A percentile compares a stretch with the other conserved stretches of the same genome.
phyloP scores from a whole-genome alignment of 2,329 filamentous ascomycete genomes.

The Ceratocystis smalleyi region DNA sequence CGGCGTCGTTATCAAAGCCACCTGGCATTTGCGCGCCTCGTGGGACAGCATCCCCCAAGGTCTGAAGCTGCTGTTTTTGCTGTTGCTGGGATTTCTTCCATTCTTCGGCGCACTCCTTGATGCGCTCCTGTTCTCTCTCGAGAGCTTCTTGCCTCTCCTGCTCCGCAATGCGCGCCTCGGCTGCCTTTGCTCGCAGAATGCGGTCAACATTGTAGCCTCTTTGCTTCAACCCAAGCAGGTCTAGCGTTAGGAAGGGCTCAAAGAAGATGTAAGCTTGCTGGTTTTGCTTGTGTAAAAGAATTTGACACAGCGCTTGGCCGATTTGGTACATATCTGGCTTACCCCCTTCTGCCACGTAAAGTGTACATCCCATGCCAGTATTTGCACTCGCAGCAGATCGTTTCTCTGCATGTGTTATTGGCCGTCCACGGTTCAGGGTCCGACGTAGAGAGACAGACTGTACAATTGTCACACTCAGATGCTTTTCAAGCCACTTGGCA shows the following conservation, averaged over 20 bases:
- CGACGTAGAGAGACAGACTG: slow-evolving; percentile 62
- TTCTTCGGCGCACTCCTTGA: slow-evolving; percentile 39
- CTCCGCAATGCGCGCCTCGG: slow-evolving; percentile 75
- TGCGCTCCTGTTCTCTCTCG: slow-evolving; percentile 54
- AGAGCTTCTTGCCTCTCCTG: slow-evolving; percentile 60
- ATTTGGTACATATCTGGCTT: slow-evolving; percentile 81
- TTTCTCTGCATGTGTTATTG: slow-evolving; percentile 56
- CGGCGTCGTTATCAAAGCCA: slow-evolving; percentile 12
- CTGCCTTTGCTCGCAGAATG: slow-evolving; percentile 74
- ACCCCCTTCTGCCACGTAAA: slow-evolving; percentile 58
- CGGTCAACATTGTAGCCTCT: slow-evolving; percentile 95
- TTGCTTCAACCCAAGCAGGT: slow-evolving; percentile 63
- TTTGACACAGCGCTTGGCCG: slow-evolving; percentile 67
- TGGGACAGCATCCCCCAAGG: slow-evolving; percentile 14
- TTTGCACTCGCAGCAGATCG: slow-evolving; percentile 53
- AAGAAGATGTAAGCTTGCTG: slow-evolving; percentile 82
- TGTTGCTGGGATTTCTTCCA: slow-evolving; percentile 29
- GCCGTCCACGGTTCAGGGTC: slow-evolving; percentile 51
- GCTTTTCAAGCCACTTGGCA: slow-evolving; percentile 76
- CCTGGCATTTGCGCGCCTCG: slow-evolving; percentile 23
- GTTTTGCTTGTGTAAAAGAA: slow-evolving; percentile 67
- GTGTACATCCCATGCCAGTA: slow-evolving; percentile 39
- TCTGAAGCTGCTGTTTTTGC: neutral
- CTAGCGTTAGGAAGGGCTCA: slow-evolving; percentile 77
- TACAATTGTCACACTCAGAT: slow-evolving; percentile 63